Evolutionary conservation across 2,329 filamentous ascomycete genomes (phyloP), one percentile per base, ranked within the genome.

Genomic region (Aspergillus floridensis): DNA sequence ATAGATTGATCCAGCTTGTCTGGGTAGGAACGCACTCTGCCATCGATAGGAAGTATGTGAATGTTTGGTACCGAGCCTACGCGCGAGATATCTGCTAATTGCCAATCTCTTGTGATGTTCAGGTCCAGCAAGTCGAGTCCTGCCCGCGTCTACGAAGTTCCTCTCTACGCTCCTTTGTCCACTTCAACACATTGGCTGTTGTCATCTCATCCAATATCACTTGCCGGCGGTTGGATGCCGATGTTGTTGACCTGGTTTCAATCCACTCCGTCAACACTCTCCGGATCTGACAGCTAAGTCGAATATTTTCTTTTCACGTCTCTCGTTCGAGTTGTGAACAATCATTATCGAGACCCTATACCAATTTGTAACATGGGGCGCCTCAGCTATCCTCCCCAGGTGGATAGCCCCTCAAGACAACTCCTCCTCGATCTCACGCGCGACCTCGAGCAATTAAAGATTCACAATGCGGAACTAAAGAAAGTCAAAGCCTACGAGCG

Each of bases 381-480:
- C 19, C 59, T 65, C 22, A 67, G 67, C 49, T 70, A 72, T 49
- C 65, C 70, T 11, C 64, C 72, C 2, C 65, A 67, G 6, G 49
- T 74, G 55, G 76, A 78, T 63, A 77, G 74, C 50, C 76, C 75
- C 2, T 77, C 76, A 4, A 70, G 70, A 31, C 76, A 78, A 63
- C 71, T 77, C 2, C 68, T 78, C 19, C 65, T 70, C 7, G 77
- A 80, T 31, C 69, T 80, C 1, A 69, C 74, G 12, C 68, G 67
- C 19, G 76, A 78, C 19, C 69, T 80, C 11, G 73, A 78, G 57
- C 70, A 77, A 50, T 71, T 79, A 16, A 72, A 71, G 19, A 57
- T 80, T 26, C 77, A 79, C 60, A 76, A 77, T 53, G 63, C 65
- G 12, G 77, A 80, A 49, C 65, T 78, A n/a, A 77, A 77, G 53